Conservation (phyloP, 2,329 filamentous ascomycete genomes). For the Fusarium kyushuense region DNA sequence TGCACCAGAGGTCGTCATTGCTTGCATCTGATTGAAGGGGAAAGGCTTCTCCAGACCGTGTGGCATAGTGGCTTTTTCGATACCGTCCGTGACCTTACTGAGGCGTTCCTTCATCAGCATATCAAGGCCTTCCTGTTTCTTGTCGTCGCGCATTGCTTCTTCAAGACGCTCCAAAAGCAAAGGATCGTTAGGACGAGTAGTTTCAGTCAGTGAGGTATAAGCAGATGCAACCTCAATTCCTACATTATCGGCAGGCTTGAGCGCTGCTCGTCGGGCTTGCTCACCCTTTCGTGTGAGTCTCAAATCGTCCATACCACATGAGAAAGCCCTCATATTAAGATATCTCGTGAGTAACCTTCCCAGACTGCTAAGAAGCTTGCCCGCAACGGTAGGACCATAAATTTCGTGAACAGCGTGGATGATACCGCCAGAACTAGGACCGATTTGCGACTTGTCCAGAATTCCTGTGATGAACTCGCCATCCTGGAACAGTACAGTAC, state of each 20-base stretch:
- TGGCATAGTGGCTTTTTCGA: constrained; percentile 85
- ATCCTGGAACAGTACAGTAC: constrained; percentile 82
- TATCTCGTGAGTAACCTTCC: constrained; percentile 90
- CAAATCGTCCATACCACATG: constrained; percentile 96
- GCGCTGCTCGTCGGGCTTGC: constrained; percentile 72
- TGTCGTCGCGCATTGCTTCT: constrained; percentile 89
- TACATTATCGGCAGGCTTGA: constrained; percentile 74
- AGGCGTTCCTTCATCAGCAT: constrained; percentile 81
- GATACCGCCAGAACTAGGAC: constrained; percentile 85
- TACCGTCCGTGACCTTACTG: constrained; percentile 77
- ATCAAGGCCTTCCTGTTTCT: constrained; percentile 92
- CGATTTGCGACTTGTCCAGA: constrained; percentile 94
- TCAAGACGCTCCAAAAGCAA: constrained; percentile 84
- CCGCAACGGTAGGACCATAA: constrained; percentile 88
- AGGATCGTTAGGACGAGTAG: constrained; percentile 71
- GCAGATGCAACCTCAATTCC: constrained; percentile 85
- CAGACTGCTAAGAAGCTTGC: constrained; percentile 88
- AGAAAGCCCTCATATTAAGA: constrained; percentile 93
- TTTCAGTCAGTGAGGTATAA: constrained; percentile 85
- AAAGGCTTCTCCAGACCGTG: constrained; percentile 88
- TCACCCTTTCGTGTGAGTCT: constrained; percentile 86
- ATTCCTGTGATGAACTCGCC: constrained; percentile 92
- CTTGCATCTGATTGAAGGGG: constrained; percentile 98
- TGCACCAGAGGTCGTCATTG: constrained; percentile 96
- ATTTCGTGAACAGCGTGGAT: constrained; percentile 94